Conservation (phyloP, 768 basidiomycete species). For the Mycena maculata region DNA sequence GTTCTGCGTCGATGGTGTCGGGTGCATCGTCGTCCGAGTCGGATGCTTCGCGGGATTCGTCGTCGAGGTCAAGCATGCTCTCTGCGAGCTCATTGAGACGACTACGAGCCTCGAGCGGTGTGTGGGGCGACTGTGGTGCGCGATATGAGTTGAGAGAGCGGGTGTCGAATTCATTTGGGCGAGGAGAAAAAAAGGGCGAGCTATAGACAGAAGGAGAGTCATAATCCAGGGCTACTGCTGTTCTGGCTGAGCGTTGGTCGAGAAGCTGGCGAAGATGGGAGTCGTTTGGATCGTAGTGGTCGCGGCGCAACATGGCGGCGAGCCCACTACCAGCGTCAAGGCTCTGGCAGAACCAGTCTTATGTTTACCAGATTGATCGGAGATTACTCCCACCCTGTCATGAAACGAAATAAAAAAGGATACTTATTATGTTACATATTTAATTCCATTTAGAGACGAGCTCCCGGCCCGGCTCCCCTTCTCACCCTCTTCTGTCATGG, state of each 20-base stretch:
- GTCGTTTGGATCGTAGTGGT: constrained; percentile 52
- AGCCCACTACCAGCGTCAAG: neutral
- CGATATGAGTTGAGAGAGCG: constrained; percentile 44
- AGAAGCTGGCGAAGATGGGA: constrained; percentile 62
- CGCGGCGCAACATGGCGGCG: constrained; percentile 54
- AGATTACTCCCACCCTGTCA: too few species aligned
- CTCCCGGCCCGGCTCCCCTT: too few species aligned
- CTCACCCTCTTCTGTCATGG: constrained; percentile 11
- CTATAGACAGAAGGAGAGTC: constrained; percentile 81
- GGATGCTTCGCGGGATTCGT: constrained; percentile 57
- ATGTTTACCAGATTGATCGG: too few species aligned
- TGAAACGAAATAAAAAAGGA: too few species aligned
- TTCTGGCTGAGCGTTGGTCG: constrained; percentile 64
- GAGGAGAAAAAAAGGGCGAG: constrained; percentile 68
- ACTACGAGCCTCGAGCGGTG: constrained; percentile 45
- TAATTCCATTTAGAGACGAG: too few species aligned
- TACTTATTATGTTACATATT: too few species aligned
- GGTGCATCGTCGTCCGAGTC: constrained; percentile 44
- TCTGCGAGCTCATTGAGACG: constrained; percentile 58
- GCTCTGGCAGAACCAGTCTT: constrained; percentile 8
- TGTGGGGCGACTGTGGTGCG: constrained; percentile 38
- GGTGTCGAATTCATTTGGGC: constrained; percentile 43
- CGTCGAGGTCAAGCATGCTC: constrained; percentile 69
- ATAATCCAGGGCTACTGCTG: constrained; percentile 56
- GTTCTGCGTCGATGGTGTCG: constrained; percentile 53